Evolutionary conservation across 2,329 filamentous ascomycete genomes (phyloP), one percentile per base, ranked within the genome.

Genomic region (Bipolaris oryzae): DNA sequence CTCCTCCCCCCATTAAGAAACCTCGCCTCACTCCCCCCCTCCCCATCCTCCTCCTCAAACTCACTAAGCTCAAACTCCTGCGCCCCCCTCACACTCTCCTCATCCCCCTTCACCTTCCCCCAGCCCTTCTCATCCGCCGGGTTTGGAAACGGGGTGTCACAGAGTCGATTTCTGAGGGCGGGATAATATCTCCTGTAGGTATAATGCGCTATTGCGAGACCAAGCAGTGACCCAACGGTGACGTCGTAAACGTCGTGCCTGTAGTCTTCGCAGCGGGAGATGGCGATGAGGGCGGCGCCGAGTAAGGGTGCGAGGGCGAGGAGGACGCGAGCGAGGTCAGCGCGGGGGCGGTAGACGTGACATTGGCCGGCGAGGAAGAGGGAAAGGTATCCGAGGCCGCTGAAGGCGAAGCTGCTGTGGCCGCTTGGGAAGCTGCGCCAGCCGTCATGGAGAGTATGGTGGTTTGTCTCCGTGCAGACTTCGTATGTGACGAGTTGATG

Each of bases 361-460:
- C 86, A 80, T 66, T 88, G 86, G 3, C 89, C 89, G 1, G 87
- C 86, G 25, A 91, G 78, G 71, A 89, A 91, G 23, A 91, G 77
- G 20, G 86, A 83, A 16, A 92, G 77, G 70, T 90, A 95, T 2
- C 91, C 90, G 9, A 96, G 80, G 0, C 91, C 91, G 3, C 87
- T 85, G 71, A 95, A 96, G 1, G 89, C 84, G 71, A 93, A 93
- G 57, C 87, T 90, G 11, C 85, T 88, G 75, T 96, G 91, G 1
- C 91, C 91, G 1, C 87, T 90, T 0, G 91, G 91, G 66, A 95
- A 96, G 20, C 87, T 91, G 39, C 91, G 86, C 88, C 90, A 94
- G 15, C 91, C 91, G 67, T 96, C 91, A 61, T 95, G 89, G 3
- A 96, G 82, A 1, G 81, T 80, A 72, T 91, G 88, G 58, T 85